Evolutionary conservation across 768 basidiomycete species (phyloP), one percentile per base, ranked within the genome.

Genomic region (Auricularia sp.): DNA sequence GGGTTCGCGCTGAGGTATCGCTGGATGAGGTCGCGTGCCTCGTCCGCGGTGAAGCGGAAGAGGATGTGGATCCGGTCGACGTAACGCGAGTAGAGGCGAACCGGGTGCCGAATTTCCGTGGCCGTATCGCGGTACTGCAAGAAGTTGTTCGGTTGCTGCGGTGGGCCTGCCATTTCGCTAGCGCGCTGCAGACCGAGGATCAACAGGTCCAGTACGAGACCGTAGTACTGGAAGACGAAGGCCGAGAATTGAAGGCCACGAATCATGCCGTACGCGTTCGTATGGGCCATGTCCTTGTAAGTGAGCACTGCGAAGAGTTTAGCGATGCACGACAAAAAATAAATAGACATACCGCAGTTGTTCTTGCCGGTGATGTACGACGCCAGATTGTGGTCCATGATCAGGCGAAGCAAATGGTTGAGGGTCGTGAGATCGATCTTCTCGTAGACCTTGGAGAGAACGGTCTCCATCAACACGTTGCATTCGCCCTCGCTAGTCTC

Each of bases 341-440:
- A 8, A 16, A n/a, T 42, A 61, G 29, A 68, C 79, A 60, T 64
- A 83, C 84, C 83, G 0, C 91, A 94, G 75, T 98, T 98, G 79
- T 98, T 98, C 85, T 98, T 98, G 21, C 94, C 91, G 3, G 97
- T 99, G 72, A 98, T 98, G 74, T 99, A 99, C 72, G 98, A 96
- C 23, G 97, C 97, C 79, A 99, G 74, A 74, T 99, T 99, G 81
- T 98, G 97, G 71, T 99, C 97, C 68, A 98, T 83, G 71, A 99
- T 98, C 43, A 98, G 85, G 64, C 97, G 92, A 53, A 98, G 83
- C 3, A 99, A 82, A 70, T 96, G 91, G 75, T 98, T 97, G 71
- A 99, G 84, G 47, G 98, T 79, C 0, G 97, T 99, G 69, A 99
- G 74, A 72, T 99, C 97, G 68, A 99, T 90, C 84, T 99, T 98